Base-by-base conservation (phyloP, 148 eudicot genomes). In the Persicaria maculosa region DNA sequence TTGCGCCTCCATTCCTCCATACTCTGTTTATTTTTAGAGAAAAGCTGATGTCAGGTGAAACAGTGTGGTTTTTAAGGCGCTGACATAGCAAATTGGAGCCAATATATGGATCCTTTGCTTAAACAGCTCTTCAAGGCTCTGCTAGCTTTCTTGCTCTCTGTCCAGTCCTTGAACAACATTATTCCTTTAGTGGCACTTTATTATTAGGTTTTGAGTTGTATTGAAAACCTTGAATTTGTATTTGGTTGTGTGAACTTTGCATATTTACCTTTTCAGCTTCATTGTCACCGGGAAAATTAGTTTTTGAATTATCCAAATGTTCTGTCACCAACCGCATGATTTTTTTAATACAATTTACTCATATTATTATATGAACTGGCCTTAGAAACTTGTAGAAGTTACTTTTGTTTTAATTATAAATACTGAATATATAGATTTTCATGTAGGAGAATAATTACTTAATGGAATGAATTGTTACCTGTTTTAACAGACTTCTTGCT, bases 401-500 rank as follows among this genome's bases (percentile, higher is more conserved):
- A 10, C 55, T 15, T 10, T 47, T 69, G 1, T 6, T n/a, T 7
- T 16, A 50, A 44, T 68, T n/a, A 16, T 36, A 36, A 31, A 68
- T 31, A 50, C 68, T 64, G 6, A 16, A n/a, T 5, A 4, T 67
- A 11, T 36, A 48, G 36, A 5, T 72, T 46, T 1, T 44, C 6
- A 47, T 69, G 70, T 57, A 10, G 31, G 64, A 50, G 55, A 44
- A 68, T 22, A 55, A 16, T 53, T 73, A 14, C 25, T 40, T 8
- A 44, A 44, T 19, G 15, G 47, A 43, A 74, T 10, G 17, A 12
- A 44, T 15, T 72, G 44, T 50, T 64, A 62, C 59, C 43, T 75
- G 77, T 54, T 3, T 40, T 7, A 19, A 54, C 74, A 93, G 98
- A 85, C 92, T 93, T 80, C 76, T 93, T 57, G 78, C 83, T 31